Evolutionary conservation across 1,139 yeast genomes (phyloP).

Genomic region (Zhuliangozyma blackwelliae): DNA sequence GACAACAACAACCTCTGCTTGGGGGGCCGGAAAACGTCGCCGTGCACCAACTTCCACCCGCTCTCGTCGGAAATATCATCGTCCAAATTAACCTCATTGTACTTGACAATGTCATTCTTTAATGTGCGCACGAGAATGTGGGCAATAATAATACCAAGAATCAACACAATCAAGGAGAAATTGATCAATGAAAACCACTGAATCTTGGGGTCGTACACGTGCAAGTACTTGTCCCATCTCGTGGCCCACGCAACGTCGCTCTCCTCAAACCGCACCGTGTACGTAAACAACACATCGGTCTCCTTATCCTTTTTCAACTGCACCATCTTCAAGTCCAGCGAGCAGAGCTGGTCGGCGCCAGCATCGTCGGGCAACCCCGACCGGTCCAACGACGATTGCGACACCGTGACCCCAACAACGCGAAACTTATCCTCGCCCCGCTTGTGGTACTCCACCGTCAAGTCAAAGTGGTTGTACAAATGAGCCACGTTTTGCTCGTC

Average conservation of each 20-base stretch:
- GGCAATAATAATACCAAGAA: conserved; percentile 73
- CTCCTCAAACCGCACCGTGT: conserved; percentile 54
- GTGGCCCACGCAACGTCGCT: conserved; percentile 92
- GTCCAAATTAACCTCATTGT: conserved; percentile 84
- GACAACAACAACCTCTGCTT: conserved; percentile 66
- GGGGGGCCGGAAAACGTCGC: conserved; percentile 92
- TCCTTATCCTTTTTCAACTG: conserved; percentile 27
- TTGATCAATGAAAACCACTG: conserved; percentile 94
- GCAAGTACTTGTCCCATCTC: conserved; percentile 96
- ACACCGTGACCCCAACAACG: conserved; percentile 85
- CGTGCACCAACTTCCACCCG: conserved; percentile 97
- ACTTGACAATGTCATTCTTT: conserved; percentile 79
- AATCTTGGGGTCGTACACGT: conserved; percentile 84
- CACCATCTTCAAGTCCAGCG: conserved; percentile 25
- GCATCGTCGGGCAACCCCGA: conserved; percentile 19
- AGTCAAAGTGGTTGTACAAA: conserved; percentile 76
- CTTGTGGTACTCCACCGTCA: conserved; percentile 76
- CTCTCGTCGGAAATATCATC: conserved; percentile 84
- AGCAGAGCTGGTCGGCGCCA: conserved; percentile 31
- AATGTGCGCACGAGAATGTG: conserved; percentile 78
- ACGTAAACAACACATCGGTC: conserved; percentile 33
- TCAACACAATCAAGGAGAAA: conserved; percentile 74
- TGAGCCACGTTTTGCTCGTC: conserved; percentile 50
- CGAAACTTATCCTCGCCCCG: conserved; percentile 67
- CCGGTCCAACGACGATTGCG: conserved; percentile 62